These are phyloP conservation scores for Didymella pinodella DNA, from an alignment of 2,329 filamentous ascomycete species.

Conservation along the genomic window DNA sequence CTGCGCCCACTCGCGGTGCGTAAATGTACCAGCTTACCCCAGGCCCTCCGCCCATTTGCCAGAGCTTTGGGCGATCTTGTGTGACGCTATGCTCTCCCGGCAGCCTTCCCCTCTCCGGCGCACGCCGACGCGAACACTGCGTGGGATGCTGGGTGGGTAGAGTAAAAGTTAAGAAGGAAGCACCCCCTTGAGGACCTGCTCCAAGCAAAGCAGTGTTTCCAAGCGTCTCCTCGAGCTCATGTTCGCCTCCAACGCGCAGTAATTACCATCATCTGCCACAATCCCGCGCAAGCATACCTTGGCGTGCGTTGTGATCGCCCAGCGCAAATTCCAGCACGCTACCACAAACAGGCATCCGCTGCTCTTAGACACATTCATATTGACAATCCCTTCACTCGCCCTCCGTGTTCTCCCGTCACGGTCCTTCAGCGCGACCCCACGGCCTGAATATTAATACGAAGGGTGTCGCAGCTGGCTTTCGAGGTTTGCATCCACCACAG, in stretches of 20 bases:
- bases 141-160: constrained; percentile 12
- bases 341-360: constrained; percentile 25
- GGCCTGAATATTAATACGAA: constrained; percentile 41
- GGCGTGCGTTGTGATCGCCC: neutral
- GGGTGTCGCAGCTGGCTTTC: constrained; percentile 19
- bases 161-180: constrained; percentile 4
- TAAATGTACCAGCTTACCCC: constrained; percentile 26
- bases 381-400: constrained; percentile 32
- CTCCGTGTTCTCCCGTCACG: constrained; percentile 38
- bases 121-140: constrained; percentile 14
- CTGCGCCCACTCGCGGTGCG: constrained; percentile 26
- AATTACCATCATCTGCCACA: constrained; percentile 2
- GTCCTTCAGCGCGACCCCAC: constrained; percentile 39
- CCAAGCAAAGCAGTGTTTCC: neutral
- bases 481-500: constrained; percentile 49
- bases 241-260: neutral
- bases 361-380: constrained; percentile 32
- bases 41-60: constrained; percentile 26
- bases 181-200: neutral
- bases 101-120: constrained; percentile 20
- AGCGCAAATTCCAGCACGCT: constrained; percentile 18
- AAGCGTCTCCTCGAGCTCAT: neutral
- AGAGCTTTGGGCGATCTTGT: constrained; percentile 19
- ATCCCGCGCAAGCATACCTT: constrained; percentile 5
- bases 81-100: constrained; percentile 18